Evolutionary conservation across 345 rosid species (phyloP), one percentile per base, ranked within the genome.

Genomic region (Corchorus olitorius): DNA sequence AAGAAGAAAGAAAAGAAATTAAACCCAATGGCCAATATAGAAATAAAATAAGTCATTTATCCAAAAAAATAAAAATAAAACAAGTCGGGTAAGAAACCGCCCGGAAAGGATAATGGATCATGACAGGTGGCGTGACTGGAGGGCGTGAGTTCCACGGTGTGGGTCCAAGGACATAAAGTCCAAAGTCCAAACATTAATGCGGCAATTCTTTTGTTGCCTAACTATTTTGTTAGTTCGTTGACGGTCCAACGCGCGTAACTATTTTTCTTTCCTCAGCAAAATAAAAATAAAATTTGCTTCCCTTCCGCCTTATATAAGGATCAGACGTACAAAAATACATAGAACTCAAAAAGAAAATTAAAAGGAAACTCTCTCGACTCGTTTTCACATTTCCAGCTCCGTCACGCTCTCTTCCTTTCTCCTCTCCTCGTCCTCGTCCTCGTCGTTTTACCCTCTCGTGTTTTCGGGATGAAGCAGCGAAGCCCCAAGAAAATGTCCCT

Each of bases 401-500:
- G 65, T 45, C 34, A 56, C 65, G 53, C 66, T 5, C 73, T 27
- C 27, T 27, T 27, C 41, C 73, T 48, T 59, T 65, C 20, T 35
- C 60, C 46, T 43, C 64, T 64, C 22, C 66, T 71, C 56, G 45
- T 64, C 22, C 66, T 71, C 56, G 45, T 64, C 43, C 43, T 39
- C 43, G 43, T 39, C 43, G 43, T 39, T 6, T 4, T 70, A n/a
- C 22, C 65, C 45, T 80, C 65, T 56, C 60, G n/a, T 15, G 64
- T 45, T 62, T 7, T 48, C 27, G 14, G 27, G 19, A 64, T 96
- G 98, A 96, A 87, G 86, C 81, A 66, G 43, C 97, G 93, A 48
- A 80, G 78, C 73, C 35, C 86, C 55, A 73, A 13, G 58, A 89
- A 82, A 75, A 55, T 92, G 50, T 90, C 97, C 64, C 54, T 81